Evolutionary conservation across 495 filamentous ascomycete genomes (phyloP).

Genomic region (Daldinia concentrica): DNA sequence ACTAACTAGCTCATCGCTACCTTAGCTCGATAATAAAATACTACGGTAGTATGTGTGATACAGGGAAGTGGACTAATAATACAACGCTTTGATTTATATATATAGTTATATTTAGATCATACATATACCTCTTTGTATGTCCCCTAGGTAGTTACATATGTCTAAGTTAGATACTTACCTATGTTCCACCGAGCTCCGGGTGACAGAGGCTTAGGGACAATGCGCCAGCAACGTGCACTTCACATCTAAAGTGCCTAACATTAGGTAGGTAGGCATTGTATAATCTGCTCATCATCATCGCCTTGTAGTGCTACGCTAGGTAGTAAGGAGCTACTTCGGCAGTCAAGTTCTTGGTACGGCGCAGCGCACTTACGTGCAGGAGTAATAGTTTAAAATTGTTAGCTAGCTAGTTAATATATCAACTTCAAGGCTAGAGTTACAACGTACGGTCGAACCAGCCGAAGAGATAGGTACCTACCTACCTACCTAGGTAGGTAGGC

Average conservation of each 20-base stretch:
- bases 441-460: not conserved
- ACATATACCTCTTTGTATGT: not conserved
- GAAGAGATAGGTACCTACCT: not conserved
- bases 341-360: not conserved
- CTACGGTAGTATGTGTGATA: not conserved
- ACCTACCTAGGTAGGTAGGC: too few relatives aligned
- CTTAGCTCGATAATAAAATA: not conserved
- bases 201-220: not conserved
- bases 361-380: not conserved
- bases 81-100: not conserved
- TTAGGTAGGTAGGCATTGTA: not conserved
- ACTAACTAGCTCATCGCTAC: not conserved
- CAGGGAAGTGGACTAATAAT: not conserved
- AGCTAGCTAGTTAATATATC: not conserved
- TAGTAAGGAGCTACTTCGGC: not conserved
- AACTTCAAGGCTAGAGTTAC: not conserved
- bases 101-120: constrained; percentile 3
- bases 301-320: not conserved
- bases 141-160: not conserved
- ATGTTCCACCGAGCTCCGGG: not conserved
- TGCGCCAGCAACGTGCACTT: not conserved
- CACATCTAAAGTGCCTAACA: not conserved
- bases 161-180: not conserved
- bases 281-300: too few relatives aligned
- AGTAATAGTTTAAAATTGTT: not conserved